Conservation (phyloP, 345 rosid species). For the Acer saccharum region DNA sequence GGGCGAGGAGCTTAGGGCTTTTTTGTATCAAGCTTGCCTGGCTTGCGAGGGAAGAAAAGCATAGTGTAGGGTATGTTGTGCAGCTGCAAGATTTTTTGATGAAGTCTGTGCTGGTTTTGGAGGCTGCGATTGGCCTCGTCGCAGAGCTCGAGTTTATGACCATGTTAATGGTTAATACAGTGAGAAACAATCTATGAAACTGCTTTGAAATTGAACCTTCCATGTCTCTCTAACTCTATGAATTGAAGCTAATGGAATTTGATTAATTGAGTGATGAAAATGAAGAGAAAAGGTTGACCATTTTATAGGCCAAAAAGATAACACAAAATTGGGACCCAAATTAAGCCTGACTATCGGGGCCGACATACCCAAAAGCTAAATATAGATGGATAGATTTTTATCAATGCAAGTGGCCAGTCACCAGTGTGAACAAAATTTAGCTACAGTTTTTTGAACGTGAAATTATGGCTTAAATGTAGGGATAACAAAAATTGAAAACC, state of each 20-base stretch:
- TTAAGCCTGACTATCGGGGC: too few relatives aligned
- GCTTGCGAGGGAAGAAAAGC: slow-evolving; percentile 53
- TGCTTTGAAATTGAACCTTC: slow-evolving; percentile 16
- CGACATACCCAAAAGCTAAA: not conserved
- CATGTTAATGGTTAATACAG: slow-evolving; percentile 17
- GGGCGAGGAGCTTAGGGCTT: slow-evolving; percentile 69
- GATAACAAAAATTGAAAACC: too few relatives aligned
- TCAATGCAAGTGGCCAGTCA: not conserved
- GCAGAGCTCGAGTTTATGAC: slow-evolving; percentile 28
- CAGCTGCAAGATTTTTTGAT: slow-evolving; percentile 55
- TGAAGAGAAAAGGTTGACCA: not conserved
- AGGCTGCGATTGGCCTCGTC: slow-evolving; percentile 18
- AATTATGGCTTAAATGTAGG: too few relatives aligned
- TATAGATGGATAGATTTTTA: not conserved
- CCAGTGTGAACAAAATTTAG: not conserved
- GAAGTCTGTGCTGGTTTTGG: slow-evolving; percentile 44
- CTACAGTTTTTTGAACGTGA: not conserved
- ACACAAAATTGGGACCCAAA: not conserved
- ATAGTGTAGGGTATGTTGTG: slow-evolving; percentile 70
- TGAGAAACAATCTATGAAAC: slow-evolving; percentile 8
- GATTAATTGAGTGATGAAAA: slow-evolving; percentile 18
- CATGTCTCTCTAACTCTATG: slow-evolving; percentile 15
- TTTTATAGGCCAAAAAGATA: slow-evolving; percentile 27
- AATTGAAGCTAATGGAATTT: too few relatives aligned
- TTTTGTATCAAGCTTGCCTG: slow-evolving; percentile 60